These are phyloP conservation scores for Rhizophagus clarus DNA, from an alignment of 192 early-diverging fungal genomes.

Conservation along the genomic window DNA sequence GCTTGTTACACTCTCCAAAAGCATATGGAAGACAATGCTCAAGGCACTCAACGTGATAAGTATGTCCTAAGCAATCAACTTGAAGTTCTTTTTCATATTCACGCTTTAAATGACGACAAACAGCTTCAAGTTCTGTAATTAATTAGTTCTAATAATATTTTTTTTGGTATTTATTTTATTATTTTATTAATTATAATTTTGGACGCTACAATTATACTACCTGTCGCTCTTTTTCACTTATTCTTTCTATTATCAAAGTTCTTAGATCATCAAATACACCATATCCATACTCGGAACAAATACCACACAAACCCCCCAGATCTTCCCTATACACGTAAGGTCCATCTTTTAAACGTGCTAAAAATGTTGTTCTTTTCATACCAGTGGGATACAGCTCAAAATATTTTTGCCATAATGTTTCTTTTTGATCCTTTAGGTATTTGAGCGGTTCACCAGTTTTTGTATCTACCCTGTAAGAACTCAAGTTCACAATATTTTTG, in stretches of 20 bases:
- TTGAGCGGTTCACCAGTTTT: background rate
- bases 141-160: background rate
- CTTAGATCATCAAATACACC: no score
- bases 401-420: background rate
- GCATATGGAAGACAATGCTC: background rate
- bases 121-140: background rate
- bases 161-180: no score
- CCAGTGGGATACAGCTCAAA: no score
- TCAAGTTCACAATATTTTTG: slow-evolving; percentile 5
- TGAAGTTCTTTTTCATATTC: slow-evolving; percentile 2
- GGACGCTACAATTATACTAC: no score
- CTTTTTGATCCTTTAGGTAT: slow-evolving; percentile 18
- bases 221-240: no score
- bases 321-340: no score
- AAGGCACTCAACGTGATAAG: background rate
- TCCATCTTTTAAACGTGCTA: no score
- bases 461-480: background rate
- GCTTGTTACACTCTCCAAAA: background rate
- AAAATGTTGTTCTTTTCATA: no score
- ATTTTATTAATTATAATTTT: no score
- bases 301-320: no score
- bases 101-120: background rate
- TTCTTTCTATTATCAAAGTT: no score
- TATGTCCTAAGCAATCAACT: background rate
- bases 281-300: no score